These are phyloP conservation scores for Tetrapisispora nanseiensis DNA, from an alignment of 805 yeast species.

Conservation along the genomic window DNA sequence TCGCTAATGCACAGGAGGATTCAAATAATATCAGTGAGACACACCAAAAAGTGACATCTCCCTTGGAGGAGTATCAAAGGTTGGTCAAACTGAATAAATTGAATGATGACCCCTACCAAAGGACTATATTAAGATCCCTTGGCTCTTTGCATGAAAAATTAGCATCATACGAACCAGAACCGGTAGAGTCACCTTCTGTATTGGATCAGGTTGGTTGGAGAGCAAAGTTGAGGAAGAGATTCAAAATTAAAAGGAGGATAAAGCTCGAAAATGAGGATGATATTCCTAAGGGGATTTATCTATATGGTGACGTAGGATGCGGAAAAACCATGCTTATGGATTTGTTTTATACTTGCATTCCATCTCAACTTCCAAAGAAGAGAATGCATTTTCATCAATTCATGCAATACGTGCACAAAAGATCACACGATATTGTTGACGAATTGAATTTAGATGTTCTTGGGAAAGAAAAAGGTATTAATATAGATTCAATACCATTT, in stretches of 20 bases:
- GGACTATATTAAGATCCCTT: conserved; percentile 56
- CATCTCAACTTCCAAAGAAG: conserved; percentile 62
- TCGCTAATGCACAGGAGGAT: too few species aligned
- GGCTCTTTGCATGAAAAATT: conserved; percentile 50
- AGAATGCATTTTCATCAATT: conserved; percentile 93
- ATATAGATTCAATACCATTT: conserved; percentile 72
- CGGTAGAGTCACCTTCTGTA: conserved; percentile 43
- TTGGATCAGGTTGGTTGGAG: conserved; percentile 33
- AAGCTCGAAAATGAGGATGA: conserved; percentile 7
- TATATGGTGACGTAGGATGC: conserved; percentile 97
- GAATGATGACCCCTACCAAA: conserved; percentile 71
- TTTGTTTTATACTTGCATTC: conserved; percentile 77
- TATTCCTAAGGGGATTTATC: conserved; percentile 75
- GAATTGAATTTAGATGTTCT: conserved; percentile 39
- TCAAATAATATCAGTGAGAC: too few species aligned
- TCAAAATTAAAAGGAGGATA: conserved; percentile 7
- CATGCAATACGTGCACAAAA: conserved; percentile 87
- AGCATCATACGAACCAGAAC: conserved; percentile 50
- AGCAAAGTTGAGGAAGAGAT: conserved; percentile 28
- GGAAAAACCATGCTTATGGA: conserved; percentile 99
- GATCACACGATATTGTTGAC: conserved; percentile 64
- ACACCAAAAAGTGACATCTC: conserved; percentile 31
- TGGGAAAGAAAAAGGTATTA: conserved; percentile 34
- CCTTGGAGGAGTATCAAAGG: conserved; percentile 42
- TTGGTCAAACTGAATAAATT: conserved; percentile 41